phyloP scores from a whole-genome alignment of 129 eudicot species.

The Arctium minus region DNA sequence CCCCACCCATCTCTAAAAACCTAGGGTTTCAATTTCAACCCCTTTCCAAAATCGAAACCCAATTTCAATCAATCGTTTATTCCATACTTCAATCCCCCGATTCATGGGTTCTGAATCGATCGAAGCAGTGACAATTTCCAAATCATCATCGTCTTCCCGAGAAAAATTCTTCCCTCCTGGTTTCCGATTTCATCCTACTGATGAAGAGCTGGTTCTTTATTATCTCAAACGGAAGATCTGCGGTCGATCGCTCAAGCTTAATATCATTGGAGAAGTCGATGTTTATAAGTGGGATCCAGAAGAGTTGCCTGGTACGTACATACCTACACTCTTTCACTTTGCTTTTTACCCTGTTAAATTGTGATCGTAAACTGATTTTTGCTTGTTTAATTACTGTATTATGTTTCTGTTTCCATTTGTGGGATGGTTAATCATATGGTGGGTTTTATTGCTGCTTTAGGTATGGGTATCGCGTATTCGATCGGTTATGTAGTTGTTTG shows the following conservation, averaged over 20 bases:
- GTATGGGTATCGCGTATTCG: background rate
- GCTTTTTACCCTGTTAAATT: background rate
- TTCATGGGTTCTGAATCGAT: slow-evolving; percentile 9
- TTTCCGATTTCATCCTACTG: slow-evolving; percentile 72
- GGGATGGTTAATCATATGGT: background rate
- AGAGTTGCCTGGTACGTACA: slow-evolving; percentile 57
- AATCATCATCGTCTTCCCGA: slow-evolving; percentile 16
- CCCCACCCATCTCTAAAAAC: background rate
- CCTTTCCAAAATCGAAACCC: background rate
- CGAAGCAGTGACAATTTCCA: slow-evolving; percentile 3
- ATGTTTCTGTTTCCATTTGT: background rate
- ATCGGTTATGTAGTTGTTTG: no score
- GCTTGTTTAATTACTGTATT: background rate
- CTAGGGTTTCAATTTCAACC: slow-evolving; percentile 3
- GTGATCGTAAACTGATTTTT: background rate
- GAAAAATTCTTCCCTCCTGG: slow-evolving; percentile 61
- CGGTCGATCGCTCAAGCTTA: slow-evolving; percentile 39
- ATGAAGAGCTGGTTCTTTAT: slow-evolving; percentile 63
- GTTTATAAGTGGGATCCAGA: slow-evolving; percentile 73
- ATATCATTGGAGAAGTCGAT: slow-evolving; percentile 56
- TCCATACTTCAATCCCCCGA: background rate
- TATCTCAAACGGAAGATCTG: slow-evolving; percentile 69
- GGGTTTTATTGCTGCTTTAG: background rate
- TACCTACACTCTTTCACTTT: background rate
- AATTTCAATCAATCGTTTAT: background rate